Conservation (phyloP, 2,329 filamentous ascomycete genomes). For the Akanthomyces dipterigenus region DNA sequence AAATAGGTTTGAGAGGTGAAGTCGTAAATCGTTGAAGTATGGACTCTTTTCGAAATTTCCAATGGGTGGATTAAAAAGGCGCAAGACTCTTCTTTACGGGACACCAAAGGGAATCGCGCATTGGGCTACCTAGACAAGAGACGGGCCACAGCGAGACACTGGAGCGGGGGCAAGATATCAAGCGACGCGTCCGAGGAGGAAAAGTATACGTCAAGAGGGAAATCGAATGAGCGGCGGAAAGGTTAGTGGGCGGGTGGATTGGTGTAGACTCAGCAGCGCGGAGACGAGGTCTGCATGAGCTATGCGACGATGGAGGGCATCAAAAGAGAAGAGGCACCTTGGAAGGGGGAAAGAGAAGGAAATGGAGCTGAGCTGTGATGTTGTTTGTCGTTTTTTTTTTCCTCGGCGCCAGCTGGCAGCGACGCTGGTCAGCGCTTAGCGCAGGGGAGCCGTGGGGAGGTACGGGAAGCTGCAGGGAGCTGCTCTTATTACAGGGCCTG, state of each 20-base stretch:
- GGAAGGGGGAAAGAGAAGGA: not conserved
- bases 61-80: not conserved
- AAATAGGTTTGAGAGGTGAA: not conserved
- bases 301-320: constrained; percentile 7
- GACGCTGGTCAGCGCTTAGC: not conserved
- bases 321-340: constrained; percentile 5
- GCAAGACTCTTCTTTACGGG: not conserved
- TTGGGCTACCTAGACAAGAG: not conserved
- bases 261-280: constrained; percentile 12
- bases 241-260: not conserved
- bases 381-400: constrained; percentile 8
- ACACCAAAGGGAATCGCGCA: not conserved
- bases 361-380: not conserved
- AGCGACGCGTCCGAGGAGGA: constrained; percentile 3
- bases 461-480: not conserved
- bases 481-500: not conserved
- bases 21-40: constrained; percentile 6
- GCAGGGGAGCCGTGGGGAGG: not conserved
- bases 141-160: not conserved
- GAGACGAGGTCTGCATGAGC: constrained; percentile 12
- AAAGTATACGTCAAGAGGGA: not conserved
- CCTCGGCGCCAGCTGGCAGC: not conserved
- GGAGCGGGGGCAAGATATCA: constrained; percentile 7
- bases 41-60: not conserved
- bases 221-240: constrained; percentile 7